Conservation (phyloP, 2,329 filamentous ascomycete genomes). For the Monilinia vaccinii-corymbosi region DNA sequence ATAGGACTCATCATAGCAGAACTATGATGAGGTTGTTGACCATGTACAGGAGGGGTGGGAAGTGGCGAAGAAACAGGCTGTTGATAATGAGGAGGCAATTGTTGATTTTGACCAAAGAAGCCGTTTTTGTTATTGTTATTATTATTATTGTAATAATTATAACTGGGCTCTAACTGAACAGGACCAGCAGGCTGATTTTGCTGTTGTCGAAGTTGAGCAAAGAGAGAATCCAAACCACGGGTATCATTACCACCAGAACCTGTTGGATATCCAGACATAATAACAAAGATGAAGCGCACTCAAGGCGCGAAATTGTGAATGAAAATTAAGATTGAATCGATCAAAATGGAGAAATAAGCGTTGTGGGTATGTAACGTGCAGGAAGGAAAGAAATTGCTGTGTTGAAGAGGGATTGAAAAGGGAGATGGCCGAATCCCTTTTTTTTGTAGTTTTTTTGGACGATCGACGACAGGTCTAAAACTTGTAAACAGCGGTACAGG, state of each 20-base stretch:
- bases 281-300: conserved; percentile 24
- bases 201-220: conserved; percentile 29
- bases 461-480: conserved; percentile 11
- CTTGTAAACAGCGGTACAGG: conserved; percentile 2
- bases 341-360: conserved; percentile 19
- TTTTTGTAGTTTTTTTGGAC: conserved; percentile 4
- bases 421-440: neutral
- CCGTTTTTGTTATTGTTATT: conserved; percentile 19
- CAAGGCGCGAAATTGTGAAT: conserved; percentile 23
- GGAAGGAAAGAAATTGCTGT: conserved; percentile 10
- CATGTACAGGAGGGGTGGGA: conserved; percentile 44
- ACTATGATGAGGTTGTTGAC: conserved; percentile 45
- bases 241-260: conserved; percentile 21
- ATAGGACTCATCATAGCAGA: conserved; percentile 52
- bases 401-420: conserved; percentile 2
- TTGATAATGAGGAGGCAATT: conserved; percentile 35
- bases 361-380: neutral
- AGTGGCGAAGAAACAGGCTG: conserved; percentile 50
- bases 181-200: conserved; percentile 19
- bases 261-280: conserved; percentile 30
- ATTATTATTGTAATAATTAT: conserved; percentile 25
- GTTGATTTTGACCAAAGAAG: conserved; percentile 24
- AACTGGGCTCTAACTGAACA: conserved; percentile 24
- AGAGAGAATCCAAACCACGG: conserved; percentile 26
- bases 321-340: conserved; percentile 18